Percentiles rank a stretch among this genome's conserved stretches.
These are phyloP conservation scores for Lipomyces sp. DNA, from an alignment of 805 yeast species.

Conservation along the genomic window DNA sequence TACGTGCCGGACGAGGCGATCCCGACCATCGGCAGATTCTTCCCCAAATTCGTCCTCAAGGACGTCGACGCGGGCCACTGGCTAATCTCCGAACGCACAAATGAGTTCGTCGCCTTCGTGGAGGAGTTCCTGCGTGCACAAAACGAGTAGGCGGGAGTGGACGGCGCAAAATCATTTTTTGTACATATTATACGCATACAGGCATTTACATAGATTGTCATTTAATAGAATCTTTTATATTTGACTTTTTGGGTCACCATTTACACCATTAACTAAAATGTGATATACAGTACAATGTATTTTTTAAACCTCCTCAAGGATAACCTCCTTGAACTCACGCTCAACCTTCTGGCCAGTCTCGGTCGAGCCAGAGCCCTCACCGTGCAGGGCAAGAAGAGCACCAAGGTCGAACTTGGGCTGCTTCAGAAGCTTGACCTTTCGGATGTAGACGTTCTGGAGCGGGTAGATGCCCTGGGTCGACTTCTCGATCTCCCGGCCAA, in stretches of 20 bases:
- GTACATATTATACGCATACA: not conserved
- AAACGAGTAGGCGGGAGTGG: not conserved
- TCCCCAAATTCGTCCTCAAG: slow-evolving; percentile 70
- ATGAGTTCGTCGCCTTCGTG: slow-evolving; percentile 62
- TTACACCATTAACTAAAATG: slow-evolving; percentile 7
- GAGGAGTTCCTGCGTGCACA: slow-evolving; percentile 56
- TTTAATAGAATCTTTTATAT: slow-evolving; percentile 14
- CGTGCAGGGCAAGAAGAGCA: slow-evolving; percentile 93
- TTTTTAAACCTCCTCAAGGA: slow-evolving; percentile 90
- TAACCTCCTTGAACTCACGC: slow-evolving; percentile 96
- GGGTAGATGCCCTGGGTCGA: slow-evolving; percentile 93
- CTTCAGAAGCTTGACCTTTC: slow-evolving; percentile 97
- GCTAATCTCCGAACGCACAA: slow-evolving; percentile 83
- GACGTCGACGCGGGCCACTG: slow-evolving; percentile 90
- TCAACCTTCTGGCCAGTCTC: slow-evolving; percentile 97
- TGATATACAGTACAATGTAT: slow-evolving; percentile 8
- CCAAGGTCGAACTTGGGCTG: slow-evolving; percentile 99
- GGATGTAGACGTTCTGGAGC: slow-evolving; percentile 96
- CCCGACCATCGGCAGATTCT: slow-evolving; percentile 67
- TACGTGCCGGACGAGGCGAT: slow-evolving; percentile 82
- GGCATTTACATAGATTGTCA: not conserved
- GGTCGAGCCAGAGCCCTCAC: slow-evolving; percentile 85
- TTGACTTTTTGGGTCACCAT: slow-evolving; percentile 16
- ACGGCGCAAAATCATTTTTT: not conserved
- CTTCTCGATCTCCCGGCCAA: slow-evolving; percentile 97